Percentiles rank a stretch among this genome's conserved stretches.
Evolutionary conservation across 2,329 filamentous ascomycete genomes (phyloP).

Genomic region (Lojkania enalia): DNA sequence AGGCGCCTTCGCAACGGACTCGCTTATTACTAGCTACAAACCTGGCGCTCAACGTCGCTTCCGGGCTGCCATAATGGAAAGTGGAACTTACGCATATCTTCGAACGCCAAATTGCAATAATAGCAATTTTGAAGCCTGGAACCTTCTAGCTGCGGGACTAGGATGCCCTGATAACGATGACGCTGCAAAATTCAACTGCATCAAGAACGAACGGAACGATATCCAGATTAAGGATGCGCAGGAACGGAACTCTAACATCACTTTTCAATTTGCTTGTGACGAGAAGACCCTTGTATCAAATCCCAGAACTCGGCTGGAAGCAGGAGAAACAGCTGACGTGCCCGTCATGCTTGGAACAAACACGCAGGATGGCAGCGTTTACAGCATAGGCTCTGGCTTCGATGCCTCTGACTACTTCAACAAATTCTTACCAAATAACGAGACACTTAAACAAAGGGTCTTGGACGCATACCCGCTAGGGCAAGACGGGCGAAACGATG

Average conservation of each 20-base stretch:
- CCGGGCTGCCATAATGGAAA: constrained; percentile 35
- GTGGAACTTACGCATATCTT: constrained; percentile 28
- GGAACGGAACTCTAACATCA: constrained; percentile 20
- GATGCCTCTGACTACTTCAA: constrained; percentile 21
- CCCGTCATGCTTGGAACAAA: constrained; percentile 33
- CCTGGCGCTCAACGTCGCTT: constrained; percentile 27
- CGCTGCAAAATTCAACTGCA: constrained; percentile 25
- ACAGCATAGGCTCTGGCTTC: constrained; percentile 22
- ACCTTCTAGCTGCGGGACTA: constrained; percentile 23
- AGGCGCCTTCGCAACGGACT: constrained; percentile 29
- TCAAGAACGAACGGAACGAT: constrained; percentile 21
- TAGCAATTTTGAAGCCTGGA: constrained; percentile 19
- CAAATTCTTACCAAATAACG: constrained; percentile 2
- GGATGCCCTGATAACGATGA: constrained; percentile 22
- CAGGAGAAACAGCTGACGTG: constrained; percentile 29
- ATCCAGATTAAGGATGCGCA: constrained; percentile 21
- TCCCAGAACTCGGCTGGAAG: constrained; percentile 20
- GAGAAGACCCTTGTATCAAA: constrained; percentile 26
- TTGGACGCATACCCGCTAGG: constrained; percentile 27
- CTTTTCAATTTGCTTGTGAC: constrained; percentile 25
- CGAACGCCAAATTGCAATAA: constrained; percentile 4
- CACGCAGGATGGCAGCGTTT: constrained; percentile 30
- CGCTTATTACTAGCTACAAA: constrained; percentile 31
- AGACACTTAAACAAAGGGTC: constrained; percentile 10
- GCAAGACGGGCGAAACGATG: constrained; percentile 6